These are phyloP conservation scores for Penicillium salamii DNA, from an alignment of 495 filamentous ascomycete species.

Conservation along the genomic window DNA sequence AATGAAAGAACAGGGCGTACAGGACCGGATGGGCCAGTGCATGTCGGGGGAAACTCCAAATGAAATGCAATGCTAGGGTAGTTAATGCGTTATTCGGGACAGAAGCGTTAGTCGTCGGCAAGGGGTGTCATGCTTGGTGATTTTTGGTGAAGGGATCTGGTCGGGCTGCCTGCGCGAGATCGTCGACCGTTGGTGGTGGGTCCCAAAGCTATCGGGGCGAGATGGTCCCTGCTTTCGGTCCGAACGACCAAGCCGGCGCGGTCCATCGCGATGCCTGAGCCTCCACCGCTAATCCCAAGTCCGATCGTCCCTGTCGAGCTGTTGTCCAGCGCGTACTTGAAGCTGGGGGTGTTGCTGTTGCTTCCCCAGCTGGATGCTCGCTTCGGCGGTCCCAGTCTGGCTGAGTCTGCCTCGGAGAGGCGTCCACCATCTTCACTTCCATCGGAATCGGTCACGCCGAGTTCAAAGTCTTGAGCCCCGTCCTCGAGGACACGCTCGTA, in stretches of 20 bases:
- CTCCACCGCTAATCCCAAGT: constrained; percentile 42
- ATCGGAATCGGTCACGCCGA: constrained; percentile 61
- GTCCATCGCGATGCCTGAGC: constrained; percentile 58
- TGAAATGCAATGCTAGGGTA: constrained; percentile 20
- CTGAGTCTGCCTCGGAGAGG: constrained; percentile 31
- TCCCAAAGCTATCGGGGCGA: constrained; percentile 43
- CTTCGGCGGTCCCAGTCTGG: constrained; percentile 29
- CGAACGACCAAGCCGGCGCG: constrained; percentile 71
- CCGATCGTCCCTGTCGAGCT: constrained; percentile 46
- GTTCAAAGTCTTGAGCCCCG: constrained; percentile 67
- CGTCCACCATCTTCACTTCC: constrained; percentile 46
- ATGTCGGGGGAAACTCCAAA: constrained; percentile 17
- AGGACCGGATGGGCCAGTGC: background rate
- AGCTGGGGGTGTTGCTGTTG: constrained; percentile 30
- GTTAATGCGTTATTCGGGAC: constrained; percentile 18
- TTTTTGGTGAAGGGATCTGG: constrained; percentile 38
- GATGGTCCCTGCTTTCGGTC: constrained; percentile 77
- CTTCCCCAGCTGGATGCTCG: constrained; percentile 41
- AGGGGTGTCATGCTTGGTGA: constrained; percentile 42
- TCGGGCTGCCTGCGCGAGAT: constrained; percentile 45
- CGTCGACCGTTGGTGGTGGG: constrained; percentile 46
- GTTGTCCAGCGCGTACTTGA: constrained; percentile 62
- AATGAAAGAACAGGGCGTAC: background rate
- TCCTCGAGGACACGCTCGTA: constrained; percentile 89
- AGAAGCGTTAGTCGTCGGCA: constrained; percentile 36